Base-by-base conservation (phyloP, 2,329 filamentous ascomycete species). In the Pseudomassariella vexata region DNA sequence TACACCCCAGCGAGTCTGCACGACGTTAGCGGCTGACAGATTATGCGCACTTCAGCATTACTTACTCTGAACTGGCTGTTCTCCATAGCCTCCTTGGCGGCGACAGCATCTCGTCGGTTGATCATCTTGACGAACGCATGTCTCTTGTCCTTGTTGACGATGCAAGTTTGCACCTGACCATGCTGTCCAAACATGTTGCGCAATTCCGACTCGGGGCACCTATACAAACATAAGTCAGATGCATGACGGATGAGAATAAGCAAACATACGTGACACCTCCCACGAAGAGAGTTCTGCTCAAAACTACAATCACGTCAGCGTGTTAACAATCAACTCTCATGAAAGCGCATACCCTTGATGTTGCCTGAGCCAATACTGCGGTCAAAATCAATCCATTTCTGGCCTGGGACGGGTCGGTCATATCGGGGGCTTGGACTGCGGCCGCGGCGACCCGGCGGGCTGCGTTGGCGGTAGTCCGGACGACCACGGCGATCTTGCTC, bases 101-200 rank as follows among this genome's bases (percentile, higher is more conserved):
- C 67, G 37, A 94, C 73, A 10, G 92, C 90, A 58, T 95, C 87
- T 40, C 78, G 73, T 22, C 94, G 86, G 42, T 78, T 92, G 45
- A 92, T 76, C 92, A 98, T 98, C 65, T 98, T 98, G 51, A 98
- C 90, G 56, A 98, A 98, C 5, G 92, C 92, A 59, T 98, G 92
- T 12, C 92, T 85, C 65, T 96, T 98, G 53, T 98, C 92, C 51
- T 87, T 84, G 64, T 98, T 96, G 45, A 95, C 89, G 44, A 98
- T 98, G 61, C 90, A 96, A 2, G 90, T 95, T 60, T 98, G 92
- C 4, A 98, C 92, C 32, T 80, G 70, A 37, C 92, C 92, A 53
- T 81, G 95, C 27, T 79, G 79, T 50, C 68, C 70, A 58, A 98
- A 98, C 26, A 94, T 79, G 30, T 65, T 66, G 32, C 88, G 80